phyloP scores from a whole-genome alignment of 164 flowering plant species.

The Cinnamomum chago region DNA sequence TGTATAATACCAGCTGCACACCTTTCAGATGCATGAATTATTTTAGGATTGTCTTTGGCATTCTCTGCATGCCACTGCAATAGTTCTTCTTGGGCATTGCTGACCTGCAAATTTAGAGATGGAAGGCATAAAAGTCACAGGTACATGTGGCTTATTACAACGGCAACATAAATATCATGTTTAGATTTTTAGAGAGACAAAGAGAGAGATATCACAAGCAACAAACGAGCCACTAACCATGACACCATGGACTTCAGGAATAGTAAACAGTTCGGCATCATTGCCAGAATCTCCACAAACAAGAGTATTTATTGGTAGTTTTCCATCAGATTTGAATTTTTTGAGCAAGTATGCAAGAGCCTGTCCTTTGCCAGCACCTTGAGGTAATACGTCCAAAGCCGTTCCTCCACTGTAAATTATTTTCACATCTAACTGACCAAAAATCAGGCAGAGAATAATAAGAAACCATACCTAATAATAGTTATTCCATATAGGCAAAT shows the following conservation, averaged over 20 bases:
- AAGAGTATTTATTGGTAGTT: slow-evolving; percentile 56
- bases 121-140: background rate
- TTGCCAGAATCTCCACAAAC: slow-evolving; percentile 94
- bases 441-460: slow-evolving; percentile 1
- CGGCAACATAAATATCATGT: background rate
- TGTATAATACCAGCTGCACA: slow-evolving; percentile 84
- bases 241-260: slow-evolving; percentile 85
- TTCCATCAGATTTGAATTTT: slow-evolving; percentile 53
- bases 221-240: slow-evolving; percentile 48
- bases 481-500: background rate
- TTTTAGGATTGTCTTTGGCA: slow-evolving; percentile 66
- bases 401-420: slow-evolving; percentile 82
- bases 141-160: background rate
- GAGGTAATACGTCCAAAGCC: slow-evolving; percentile 70
- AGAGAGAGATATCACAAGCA: background rate
- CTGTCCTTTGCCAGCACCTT: slow-evolving; percentile 91
- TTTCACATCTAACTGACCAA: slow-evolving; percentile 67
- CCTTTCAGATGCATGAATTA: slow-evolving; percentile 75
- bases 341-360: slow-evolving; percentile 78
- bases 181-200: no score
- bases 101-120: slow-evolving; percentile 43
- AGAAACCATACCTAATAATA: background rate
- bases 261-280: slow-evolving; percentile 80
- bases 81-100: slow-evolving; percentile 87
- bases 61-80: slow-evolving; percentile 72